phyloP scores from a whole-genome alignment of 2,329 filamentous ascomycete species.

The Daldinia sp. region DNA sequence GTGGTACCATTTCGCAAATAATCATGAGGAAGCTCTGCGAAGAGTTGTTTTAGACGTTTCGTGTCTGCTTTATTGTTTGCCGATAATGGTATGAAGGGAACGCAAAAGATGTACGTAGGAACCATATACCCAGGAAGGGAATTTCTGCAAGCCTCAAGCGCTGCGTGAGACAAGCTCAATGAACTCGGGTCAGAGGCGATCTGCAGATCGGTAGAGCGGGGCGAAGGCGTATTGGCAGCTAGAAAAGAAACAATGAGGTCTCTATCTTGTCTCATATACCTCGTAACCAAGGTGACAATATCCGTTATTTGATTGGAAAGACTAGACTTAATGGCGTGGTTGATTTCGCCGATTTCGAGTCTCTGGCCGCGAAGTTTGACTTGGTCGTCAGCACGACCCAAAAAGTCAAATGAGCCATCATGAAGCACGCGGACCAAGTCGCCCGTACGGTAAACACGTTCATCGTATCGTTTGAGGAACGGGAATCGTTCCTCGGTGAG shows the following conservation, averaged over 20 bases:
- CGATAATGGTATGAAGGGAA: slow-evolving; percentile 81
- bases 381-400: slow-evolving; percentile 90
- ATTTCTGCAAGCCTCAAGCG: slow-evolving; percentile 73
- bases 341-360: slow-evolving; percentile 91
- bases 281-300: slow-evolving; percentile 79
- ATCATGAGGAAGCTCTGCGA: slow-evolving; percentile 69
- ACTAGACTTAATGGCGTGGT: slow-evolving; percentile 78
- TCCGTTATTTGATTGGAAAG: slow-evolving; percentile 69
- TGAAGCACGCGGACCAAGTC: slow-evolving; percentile 86
- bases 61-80: slow-evolving; percentile 90
- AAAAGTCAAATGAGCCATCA: slow-evolving; percentile 86
- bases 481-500: slow-evolving; percentile 84
- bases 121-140: slow-evolving; percentile 89
- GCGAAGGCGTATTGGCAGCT: slow-evolving; percentile 51
- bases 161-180: slow-evolving; percentile 57
- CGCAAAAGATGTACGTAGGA: slow-evolving; percentile 81
- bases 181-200: slow-evolving; percentile 52
- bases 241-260: slow-evolving; percentile 87
- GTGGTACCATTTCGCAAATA: slow-evolving; percentile 70
- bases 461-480: slow-evolving; percentile 64
- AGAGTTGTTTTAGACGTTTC: slow-evolving; percentile 76
- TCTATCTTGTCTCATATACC: slow-evolving; percentile 77
- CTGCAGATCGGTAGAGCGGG: slow-evolving; percentile 31
- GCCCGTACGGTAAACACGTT: slow-evolving; percentile 85
- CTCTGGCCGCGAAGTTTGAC: slow-evolving; percentile 91